These are phyloP conservation scores for Carex myosuroides DNA, from an alignment of 176 grass and related monocot species.

Conservation along the genomic window DNA sequence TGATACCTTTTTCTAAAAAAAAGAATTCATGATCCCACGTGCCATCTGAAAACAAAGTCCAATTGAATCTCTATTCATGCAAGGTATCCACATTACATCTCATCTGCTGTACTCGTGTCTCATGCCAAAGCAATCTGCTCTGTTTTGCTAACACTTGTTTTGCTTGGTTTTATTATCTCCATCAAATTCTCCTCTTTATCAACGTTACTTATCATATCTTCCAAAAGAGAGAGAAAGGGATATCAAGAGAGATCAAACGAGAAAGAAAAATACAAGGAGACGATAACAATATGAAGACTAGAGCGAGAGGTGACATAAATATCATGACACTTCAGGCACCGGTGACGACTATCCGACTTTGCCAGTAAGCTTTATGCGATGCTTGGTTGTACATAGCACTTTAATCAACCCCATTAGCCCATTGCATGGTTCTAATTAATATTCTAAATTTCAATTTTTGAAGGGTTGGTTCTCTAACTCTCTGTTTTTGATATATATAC, in stretches of 20 bases:
- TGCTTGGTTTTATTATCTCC: not conserved
- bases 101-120: not conserved
- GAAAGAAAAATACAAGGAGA: not conserved
- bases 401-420: too few species aligned
- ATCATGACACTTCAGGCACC: slow-evolving; percentile 10
- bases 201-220: not conserved
- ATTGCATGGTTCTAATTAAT: too few species aligned
- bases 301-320: slow-evolving; percentile 14
- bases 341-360: not conserved
- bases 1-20: too few species aligned
- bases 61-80: not conserved
- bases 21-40: not conserved
- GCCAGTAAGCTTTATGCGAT: too few species aligned
- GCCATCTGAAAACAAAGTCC: not conserved
- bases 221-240: not conserved
- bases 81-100: not conserved
- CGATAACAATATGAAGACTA: not conserved
- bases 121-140: not conserved
- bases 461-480: too few species aligned
- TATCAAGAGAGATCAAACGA: not conserved
- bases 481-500: too few species aligned
- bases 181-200: not conserved
- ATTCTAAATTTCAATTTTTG: too few species aligned
- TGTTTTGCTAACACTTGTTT: not conserved
- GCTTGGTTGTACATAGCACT: too few species aligned